Percentiles rank a stretch among this genome's conserved stretches.
Evolutionary conservation across 768 basidiomycete genomes (phyloP).

Genomic region (Tylopilus intermedius): DNA sequence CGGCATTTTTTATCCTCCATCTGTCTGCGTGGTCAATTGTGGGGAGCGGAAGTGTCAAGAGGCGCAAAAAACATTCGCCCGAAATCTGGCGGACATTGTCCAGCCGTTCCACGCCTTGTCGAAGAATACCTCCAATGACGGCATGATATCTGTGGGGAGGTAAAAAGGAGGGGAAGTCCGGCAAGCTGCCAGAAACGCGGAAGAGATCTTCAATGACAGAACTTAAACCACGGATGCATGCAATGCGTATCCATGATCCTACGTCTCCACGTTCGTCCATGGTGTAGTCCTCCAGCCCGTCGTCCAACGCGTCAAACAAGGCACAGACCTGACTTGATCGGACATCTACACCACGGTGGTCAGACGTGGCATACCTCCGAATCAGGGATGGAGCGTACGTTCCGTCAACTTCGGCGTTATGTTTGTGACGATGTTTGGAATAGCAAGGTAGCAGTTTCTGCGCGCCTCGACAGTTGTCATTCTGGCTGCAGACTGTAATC

Average conservation of each 20-base stretch:
- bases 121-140: conserved; percentile 65
- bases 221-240: conserved; percentile 65
- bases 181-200: conserved; percentile 35
- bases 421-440: conserved; percentile 44
- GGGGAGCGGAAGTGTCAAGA: conserved; percentile 48
- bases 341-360: conserved; percentile 38
- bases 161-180: conserved; percentile 54
- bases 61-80: conserved; percentile 51
- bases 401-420: conserved; percentile 39
- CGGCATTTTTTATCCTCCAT: conserved; percentile 51
- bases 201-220: conserved; percentile 50
- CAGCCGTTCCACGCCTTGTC: conserved; percentile 86
- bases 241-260: conserved; percentile 90
- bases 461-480: conserved; percentile 54
- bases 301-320: conserved; percentile 53
- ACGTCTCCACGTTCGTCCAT: conserved; percentile 94
- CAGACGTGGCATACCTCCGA: conserved; percentile 7
- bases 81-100: conserved; percentile 86
- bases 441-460: conserved; percentile 46
- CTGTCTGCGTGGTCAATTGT: conserved; percentile 32
- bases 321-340: conserved; percentile 40
- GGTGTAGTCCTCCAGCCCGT: conserved; percentile 85
- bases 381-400: conserved; percentile 37
- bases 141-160: conserved; percentile 52
- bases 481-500: conserved; percentile 30